Evolutionary conservation across 768 basidiomycete species (phyloP).

Genomic region (Kwoniella sp.): DNA sequence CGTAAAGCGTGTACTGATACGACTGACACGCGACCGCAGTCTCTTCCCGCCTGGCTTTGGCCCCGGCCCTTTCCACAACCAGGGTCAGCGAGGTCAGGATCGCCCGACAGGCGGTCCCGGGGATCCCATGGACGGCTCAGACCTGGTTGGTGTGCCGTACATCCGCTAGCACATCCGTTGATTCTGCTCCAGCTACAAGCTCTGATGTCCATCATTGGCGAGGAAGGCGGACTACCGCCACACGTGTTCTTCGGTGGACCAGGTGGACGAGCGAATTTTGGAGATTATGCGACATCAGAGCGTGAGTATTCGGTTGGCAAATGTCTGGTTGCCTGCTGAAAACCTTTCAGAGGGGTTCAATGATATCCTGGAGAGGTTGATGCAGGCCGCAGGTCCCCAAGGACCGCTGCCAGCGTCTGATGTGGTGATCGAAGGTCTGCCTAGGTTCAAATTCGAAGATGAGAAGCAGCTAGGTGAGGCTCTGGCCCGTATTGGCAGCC

Average conservation of each 20-base stretch:
- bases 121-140: conserved; percentile 15
- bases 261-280: conserved; percentile 55
- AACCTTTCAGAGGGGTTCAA: conserved; percentile 61
- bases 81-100: not conserved
- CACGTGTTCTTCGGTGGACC: conserved; percentile 18
- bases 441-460: conserved; percentile 43
- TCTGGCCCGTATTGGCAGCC: not conserved
- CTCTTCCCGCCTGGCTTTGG: conserved; percentile 20
- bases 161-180: too few species aligned
- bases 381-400: conserved; percentile 52
- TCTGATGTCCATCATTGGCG: conserved; percentile 25
- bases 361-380: conserved; percentile 78
- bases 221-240: conserved; percentile 20
- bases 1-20: too few species aligned
- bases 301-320: conserved; percentile 53
- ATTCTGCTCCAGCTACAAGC: conserved; percentile 21
- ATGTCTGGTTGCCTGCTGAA: too few species aligned
- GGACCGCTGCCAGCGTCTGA: conserved; percentile 82
- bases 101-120: conserved; percentile 12
- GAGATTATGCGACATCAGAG: conserved; percentile 89
- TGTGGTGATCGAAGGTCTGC: conserved; percentile 65
- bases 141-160: conserved; percentile 9
- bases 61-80: not conserved
- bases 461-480: conserved; percentile 37
- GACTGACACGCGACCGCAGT: too few species aligned